These are phyloP conservation scores for Gomphus sp. DNA, from an alignment of 1,284 basidiomycete species.

Conservation along the genomic window DNA sequence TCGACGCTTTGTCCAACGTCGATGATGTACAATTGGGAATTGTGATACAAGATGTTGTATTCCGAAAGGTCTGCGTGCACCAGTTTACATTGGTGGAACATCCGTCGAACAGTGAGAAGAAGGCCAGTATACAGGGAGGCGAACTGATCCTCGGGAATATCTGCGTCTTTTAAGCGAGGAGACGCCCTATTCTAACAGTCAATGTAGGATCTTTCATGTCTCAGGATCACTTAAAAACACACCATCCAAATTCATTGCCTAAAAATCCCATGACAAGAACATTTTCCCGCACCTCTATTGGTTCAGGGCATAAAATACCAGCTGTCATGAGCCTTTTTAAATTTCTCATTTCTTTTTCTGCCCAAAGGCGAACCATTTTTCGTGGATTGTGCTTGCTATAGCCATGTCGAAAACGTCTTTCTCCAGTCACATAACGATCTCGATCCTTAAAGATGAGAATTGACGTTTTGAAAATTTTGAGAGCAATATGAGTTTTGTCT, in stretches of 20 bases:
- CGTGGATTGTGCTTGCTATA: constrained; percentile 91
- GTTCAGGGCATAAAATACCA: constrained; percentile 80
- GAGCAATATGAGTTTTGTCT: constrained; percentile 59
- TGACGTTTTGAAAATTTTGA: constrained; percentile 99
- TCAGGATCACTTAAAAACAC: constrained; percentile 18
- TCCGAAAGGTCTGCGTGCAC: constrained; percentile 98
- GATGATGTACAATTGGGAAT: constrained; percentile 84
- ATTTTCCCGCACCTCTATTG: constrained; percentile 92
- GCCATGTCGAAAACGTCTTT: constrained; percentile 89
- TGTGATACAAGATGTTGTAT: constrained; percentile 92
- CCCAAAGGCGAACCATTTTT: constrained; percentile 99
- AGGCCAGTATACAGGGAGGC: constrained; percentile 73
- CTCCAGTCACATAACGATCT: constrained; percentile 87
- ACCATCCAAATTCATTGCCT: constrained; percentile 78
- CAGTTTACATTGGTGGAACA: constrained; percentile 88
- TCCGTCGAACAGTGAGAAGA: constrained; percentile 69
- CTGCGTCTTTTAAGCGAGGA: constrained; percentile 85
- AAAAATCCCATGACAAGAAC: constrained; percentile 96
- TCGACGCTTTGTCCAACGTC: constrained; percentile 99
- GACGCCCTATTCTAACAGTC: constrained; percentile 56
- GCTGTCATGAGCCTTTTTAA: constrained; percentile 76
- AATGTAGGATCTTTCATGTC: background rate
- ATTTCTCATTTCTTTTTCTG: constrained; percentile 98
- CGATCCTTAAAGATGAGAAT: constrained; percentile 97
- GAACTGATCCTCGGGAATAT: constrained; percentile 47